Evolutionary conservation across 306 rosid genomes (phyloP).

Genomic region (Bauhinia variegata): DNA sequence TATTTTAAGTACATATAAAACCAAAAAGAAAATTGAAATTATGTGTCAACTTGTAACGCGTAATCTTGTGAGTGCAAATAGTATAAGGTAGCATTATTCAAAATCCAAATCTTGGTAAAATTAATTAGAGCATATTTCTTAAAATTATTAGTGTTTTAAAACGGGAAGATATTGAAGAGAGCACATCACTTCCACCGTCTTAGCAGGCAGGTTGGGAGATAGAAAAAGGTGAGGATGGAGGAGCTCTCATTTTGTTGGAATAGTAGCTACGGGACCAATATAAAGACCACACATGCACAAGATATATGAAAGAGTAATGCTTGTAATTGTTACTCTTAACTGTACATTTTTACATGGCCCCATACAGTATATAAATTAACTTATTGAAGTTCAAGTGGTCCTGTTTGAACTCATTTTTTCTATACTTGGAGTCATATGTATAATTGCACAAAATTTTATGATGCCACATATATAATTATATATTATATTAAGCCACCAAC

Average conservation of each 20-base stretch:
- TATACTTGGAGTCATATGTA: too few relatives aligned
- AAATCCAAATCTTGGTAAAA: neutral
- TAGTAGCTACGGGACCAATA: slow-evolving; percentile 20
- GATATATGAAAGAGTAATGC: neutral
- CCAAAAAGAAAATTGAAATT: too few relatives aligned
- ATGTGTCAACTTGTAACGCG: too few relatives aligned
- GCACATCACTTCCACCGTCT: slow-evolving; percentile 11
- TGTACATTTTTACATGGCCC: too few relatives aligned
- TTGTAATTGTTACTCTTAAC: too few relatives aligned
- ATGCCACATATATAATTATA: too few relatives aligned
- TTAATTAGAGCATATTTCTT: slow-evolving; percentile 14
- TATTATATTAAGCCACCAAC: too few relatives aligned
- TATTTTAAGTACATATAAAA: too few relatives aligned
- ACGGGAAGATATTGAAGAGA: neutral
- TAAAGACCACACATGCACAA: slow-evolving; percentile 15
- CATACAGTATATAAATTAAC: neutral
- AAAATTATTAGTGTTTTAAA: neutral
- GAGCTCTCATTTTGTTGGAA: slow-evolving; percentile 14
- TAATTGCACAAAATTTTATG: too few relatives aligned
- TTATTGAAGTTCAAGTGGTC: too few relatives aligned
- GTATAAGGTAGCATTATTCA: neutral
- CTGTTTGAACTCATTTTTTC: too few relatives aligned
- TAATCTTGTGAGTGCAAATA: neutral
- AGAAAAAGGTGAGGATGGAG: slow-evolving; percentile 8
- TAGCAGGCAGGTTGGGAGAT: slow-evolving; percentile 25